phyloP scores from a whole-genome alignment of 768 basidiomycete species.

The Mrakia blollopis region DNA sequence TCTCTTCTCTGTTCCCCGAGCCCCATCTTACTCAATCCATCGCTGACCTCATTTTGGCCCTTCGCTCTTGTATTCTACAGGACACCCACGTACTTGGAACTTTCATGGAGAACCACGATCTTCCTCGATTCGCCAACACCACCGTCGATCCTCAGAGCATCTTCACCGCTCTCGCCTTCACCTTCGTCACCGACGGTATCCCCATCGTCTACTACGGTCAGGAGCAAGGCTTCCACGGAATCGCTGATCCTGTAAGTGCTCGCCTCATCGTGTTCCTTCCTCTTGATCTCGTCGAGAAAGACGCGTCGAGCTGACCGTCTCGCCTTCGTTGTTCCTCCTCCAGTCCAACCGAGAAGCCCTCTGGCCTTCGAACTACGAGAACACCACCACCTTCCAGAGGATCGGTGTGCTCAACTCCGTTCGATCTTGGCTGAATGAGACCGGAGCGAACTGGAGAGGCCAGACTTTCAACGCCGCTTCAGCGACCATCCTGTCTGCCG shows the following conservation, averaged over 20 bases:
- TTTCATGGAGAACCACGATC: conserved; percentile 74
- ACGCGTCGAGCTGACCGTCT: neutral
- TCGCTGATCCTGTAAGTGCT: conserved; percentile 58
- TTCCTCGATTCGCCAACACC: conserved; percentile 66
- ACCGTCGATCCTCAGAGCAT: conserved; percentile 69
- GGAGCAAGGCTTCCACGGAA: conserved; percentile 65
- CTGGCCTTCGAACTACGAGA: conserved; percentile 63
- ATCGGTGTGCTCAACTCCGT: conserved; percentile 61
- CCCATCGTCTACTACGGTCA: conserved; percentile 78
- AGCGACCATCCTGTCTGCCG: conserved; percentile 22
- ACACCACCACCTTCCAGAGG: conserved; percentile 57
- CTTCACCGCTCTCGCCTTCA: conserved; percentile 69
- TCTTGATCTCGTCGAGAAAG: neutral
- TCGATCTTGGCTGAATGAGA: conserved; percentile 19
- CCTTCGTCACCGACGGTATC: conserved; percentile 75
- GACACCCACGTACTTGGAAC: conserved; percentile 57
- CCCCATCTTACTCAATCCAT: no score
- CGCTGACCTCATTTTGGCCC: no score
- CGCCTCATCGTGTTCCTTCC: no score
- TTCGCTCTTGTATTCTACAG: neutral
- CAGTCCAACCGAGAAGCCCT: conserved; percentile 71
- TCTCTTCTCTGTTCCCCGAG: no score
- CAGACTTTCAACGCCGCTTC: conserved; percentile 29
- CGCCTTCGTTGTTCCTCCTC: neutral
- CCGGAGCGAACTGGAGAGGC: conserved; percentile 2